Evolutionary conservation across 306 rosid species (phyloP), one percentile per base, ranked within the genome.

Genomic region (Citrullus mucosospermus): DNA sequence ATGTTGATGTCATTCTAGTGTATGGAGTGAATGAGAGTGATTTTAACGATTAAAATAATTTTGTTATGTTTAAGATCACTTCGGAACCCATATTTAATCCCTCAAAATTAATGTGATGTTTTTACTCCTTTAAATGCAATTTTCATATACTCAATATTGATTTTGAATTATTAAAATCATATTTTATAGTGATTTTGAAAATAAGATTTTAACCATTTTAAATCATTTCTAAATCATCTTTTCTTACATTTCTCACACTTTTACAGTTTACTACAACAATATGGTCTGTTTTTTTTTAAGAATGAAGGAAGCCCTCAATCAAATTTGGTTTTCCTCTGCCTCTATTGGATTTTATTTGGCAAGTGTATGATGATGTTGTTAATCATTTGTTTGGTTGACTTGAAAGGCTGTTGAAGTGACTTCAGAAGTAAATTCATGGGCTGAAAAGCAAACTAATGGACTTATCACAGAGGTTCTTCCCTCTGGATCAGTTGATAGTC

Each of bases 381-480:
- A 8, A 25, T 71, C 41, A 71, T 71, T 10, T 71, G 77, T 9
- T 43, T 78, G 57, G 71, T 67, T 71, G 56, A 36, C 71, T 65
- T 73, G 46, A 78, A 95, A 95, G 97, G 88, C 93, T n/a, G 80
- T 41, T 78, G 87, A 94, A 83, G 96, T 78, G 83, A 56, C 53
- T 3, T 51, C 77, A 15, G 92, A 86, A 80, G 93, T 92, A 62
- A 90, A 90, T 71, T 74, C 82, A 1, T 90, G 91, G 91, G 90
- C 82, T 17, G 91, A 85, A 70, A 83, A 83, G 55, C 80, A 86
- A 85, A 90, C 91, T 20, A 77, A 79, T 80, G 91, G 90, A 50
- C 89, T 90, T 46, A 82, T 90, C 57, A 80, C 84, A 80, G 82
- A 83, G 25, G 55, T 90, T 83, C 89, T 90, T 83, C 87, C 91